Base-by-base conservation (phyloP, 352 stramenopile species). In the Globisporangium polare region DNA sequence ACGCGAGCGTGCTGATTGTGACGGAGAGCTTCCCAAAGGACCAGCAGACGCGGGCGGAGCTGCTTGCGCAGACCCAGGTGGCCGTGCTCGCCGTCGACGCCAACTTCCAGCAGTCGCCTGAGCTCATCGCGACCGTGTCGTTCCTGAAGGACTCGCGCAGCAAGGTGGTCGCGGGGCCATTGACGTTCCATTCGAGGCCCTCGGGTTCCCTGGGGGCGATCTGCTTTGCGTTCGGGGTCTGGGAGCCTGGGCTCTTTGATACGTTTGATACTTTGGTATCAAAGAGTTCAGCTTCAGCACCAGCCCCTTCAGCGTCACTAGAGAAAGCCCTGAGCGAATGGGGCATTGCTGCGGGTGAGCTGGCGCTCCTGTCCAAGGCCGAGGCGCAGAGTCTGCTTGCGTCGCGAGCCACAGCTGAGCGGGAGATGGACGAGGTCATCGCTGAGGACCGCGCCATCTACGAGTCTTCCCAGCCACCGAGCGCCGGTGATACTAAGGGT, bases 131-230 rank as follows among this genome's bases (percentile, higher is more conserved):
- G 33, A 75, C 75, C 13, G 47, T 82, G 39, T 83, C 78, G 41
- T 83, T 75, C 53, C 68, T 85, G 47, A 85, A 88, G 22, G 78
- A 83, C 29, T 71, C 51, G 9, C 55, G 72, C 10, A 81, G 78
- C 47, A 46, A 60, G 2, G 60, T 88, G 42, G 53, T 80, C 4
- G 73, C 69, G 1, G 75, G 73, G 0, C 71, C 75, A 3, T 50
- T 85, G 39, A 73, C 58, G 4, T 76, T 76, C 62, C 81, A 74
- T 54, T 71, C 64, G 9, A 65, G 69, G 10, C 78, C 75, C 17
- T 81, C 73, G 15, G 78, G 78, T 0, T 75, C 73, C 7, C 54
- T 80, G 12, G 75, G 75, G 0, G 78, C 77, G 13, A 69, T 85
- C 33, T 85, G 69, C 58, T 68, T 73, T 51, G 78, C 75, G 5